phyloP scores from a whole-genome alignment of 108 stramenopile genomes.

The Pseudonitzschia multistriata region DNA sequence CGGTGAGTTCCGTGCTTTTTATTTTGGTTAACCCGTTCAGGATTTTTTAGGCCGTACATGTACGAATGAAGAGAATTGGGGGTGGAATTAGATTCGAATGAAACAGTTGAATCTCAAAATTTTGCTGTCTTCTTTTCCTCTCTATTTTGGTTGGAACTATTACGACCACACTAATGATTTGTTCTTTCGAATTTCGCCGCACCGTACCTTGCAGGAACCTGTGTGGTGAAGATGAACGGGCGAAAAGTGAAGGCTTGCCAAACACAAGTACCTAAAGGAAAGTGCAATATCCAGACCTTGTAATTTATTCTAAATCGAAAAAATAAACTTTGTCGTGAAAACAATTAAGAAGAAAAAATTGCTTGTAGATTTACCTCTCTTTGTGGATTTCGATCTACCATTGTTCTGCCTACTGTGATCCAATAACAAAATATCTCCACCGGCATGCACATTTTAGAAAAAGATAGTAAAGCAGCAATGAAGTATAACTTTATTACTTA shows the following conservation, averaged over 20 bases:
- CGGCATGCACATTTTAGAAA: neutral
- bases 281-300: constrained; percentile 61
- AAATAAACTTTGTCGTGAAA: neutral
- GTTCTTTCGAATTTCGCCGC: too few species aligned
- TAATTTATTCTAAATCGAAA: constrained; percentile 20
- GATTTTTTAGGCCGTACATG: too few species aligned
- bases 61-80: neutral
- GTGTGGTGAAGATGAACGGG: constrained; percentile 80
- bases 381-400: too few species aligned
- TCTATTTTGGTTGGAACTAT: neutral
- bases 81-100: neutral
- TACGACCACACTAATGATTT: neutral
- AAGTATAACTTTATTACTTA: neutral
- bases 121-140: constrained; percentile 18
- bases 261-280: constrained; percentile 53
- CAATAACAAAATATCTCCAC: too few species aligned
- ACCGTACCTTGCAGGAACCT: constrained; percentile 29
- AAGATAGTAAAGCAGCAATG: neutral
- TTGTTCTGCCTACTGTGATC: too few species aligned
- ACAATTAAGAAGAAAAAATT: too few species aligned
- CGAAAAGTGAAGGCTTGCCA: constrained; percentile 80
- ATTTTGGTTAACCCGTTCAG: neutral
- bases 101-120: constrained; percentile 7
- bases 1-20: constrained; percentile 24
- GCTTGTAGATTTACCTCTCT: too few species aligned